Conservation (phyloP, 805 yeast species). For the Candida gorgasii region DNA sequence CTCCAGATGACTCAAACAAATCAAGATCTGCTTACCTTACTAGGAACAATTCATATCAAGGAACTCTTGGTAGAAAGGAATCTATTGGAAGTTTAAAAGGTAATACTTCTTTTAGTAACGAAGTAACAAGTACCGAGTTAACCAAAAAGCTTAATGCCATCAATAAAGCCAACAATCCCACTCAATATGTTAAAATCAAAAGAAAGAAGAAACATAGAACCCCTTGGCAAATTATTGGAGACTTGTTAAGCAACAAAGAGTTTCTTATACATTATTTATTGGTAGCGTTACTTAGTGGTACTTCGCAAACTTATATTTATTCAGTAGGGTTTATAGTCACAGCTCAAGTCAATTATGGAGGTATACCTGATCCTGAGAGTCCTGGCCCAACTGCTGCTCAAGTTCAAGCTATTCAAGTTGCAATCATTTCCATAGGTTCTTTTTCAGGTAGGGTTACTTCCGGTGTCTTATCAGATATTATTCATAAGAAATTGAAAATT, state of each 20-base stretch:
- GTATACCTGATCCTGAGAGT: not conserved
- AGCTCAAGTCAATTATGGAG: conserved; percentile 33
- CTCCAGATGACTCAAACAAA: conserved; percentile 6
- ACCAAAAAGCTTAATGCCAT: not conserved
- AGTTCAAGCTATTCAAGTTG: conserved; percentile 71
- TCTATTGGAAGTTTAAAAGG: conserved; percentile 3
- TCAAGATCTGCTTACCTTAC: not conserved
- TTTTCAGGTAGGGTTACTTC: conserved; percentile 64
- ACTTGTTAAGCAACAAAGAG: conserved; percentile 22
- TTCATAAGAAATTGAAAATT: conserved; percentile 50
- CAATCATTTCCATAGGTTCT: conserved; percentile 62
- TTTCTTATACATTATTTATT: conserved; percentile 56
- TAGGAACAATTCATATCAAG: conserved; percentile 7
- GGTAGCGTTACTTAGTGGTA: conserved; percentile 59
- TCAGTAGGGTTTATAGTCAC: conserved; percentile 72
- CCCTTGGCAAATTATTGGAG: conserved; percentile 21
- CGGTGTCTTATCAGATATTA: conserved; percentile 65
- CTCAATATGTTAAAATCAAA: conserved; percentile 7
- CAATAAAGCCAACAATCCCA: not conserved
- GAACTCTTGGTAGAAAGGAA: conserved; percentile 9
- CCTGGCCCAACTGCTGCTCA: conserved; percentile 29
- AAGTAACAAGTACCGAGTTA: not conserved
- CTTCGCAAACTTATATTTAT: conserved; percentile 72
- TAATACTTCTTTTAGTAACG: conserved; percentile 7
- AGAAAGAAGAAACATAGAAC: conserved; percentile 9